Conservation (phyloP, 768 basidiomycete genomes). For the Macrolepiota albuminosa region DNA sequence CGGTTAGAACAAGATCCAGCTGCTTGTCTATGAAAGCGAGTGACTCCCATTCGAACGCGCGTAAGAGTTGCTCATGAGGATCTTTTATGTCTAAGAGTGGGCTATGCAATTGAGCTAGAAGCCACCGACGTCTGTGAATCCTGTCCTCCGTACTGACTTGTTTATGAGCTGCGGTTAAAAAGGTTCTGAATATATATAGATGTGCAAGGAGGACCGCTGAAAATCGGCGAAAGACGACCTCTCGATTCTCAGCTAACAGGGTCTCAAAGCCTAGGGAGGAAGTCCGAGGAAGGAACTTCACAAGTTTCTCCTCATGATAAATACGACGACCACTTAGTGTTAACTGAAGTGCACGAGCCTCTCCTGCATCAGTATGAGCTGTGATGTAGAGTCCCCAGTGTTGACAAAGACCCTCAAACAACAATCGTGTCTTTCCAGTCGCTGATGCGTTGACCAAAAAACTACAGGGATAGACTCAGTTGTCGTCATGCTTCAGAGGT, state of each 20-base stretch:
- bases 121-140: background rate
- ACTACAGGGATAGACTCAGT: too few species aligned
- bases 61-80: background rate
- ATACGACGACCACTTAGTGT: background rate
- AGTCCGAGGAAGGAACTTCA: background rate
- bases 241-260: background rate
- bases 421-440: background rate
- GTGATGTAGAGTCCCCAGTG: constrained; percentile 2
- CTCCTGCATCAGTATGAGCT: background rate
- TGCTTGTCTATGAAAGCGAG: background rate
- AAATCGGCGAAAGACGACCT: background rate
- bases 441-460: too few species aligned
- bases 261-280: background rate
- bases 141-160: background rate
- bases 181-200: background rate
- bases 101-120: background rate
- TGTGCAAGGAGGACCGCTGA: background rate
- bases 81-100: background rate
- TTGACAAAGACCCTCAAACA: constrained; percentile 3
- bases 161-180: background rate
- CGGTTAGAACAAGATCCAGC: background rate
- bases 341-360: background rate
- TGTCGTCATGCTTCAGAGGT: background rate
- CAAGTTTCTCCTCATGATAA: background rate
- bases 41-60: background rate